These are phyloP conservation scores for Ogataea glucozyma DNA, from an alignment of 805 yeast genomes.

Conservation along the genomic window DNA sequence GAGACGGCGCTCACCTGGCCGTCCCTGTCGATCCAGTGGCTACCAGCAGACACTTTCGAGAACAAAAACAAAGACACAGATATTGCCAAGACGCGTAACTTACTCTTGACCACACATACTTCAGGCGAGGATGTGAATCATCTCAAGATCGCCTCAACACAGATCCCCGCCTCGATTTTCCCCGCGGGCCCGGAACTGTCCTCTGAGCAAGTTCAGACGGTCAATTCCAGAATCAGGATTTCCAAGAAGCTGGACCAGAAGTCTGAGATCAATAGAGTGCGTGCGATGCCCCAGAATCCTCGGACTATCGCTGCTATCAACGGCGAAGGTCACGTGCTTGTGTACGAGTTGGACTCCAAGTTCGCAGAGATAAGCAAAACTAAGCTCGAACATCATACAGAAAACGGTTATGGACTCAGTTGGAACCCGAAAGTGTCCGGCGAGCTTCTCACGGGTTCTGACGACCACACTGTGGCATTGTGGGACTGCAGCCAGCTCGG, in stretches of 20 bases:
- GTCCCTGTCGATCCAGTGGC: constrained; percentile 75
- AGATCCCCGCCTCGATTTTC: constrained; percentile 49
- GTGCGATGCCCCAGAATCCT: constrained; percentile 65
- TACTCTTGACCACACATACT: constrained; percentile 73
- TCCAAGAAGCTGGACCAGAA: constrained; percentile 59
- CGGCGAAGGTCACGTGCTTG: constrained; percentile 60
- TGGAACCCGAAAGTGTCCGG: constrained; percentile 58
- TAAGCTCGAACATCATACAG: constrained; percentile 52
- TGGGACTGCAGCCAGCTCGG: constrained; percentile 48
- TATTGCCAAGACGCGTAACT: constrained; percentile 41
- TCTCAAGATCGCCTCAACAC: constrained; percentile 64
- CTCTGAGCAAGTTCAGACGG: constrained; percentile 34
- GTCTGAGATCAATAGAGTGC: constrained; percentile 71
- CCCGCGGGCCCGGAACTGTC: constrained; percentile 25
- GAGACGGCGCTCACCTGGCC: constrained; percentile 86
- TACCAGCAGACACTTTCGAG: constrained; percentile 45
- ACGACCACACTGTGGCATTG: constrained; percentile 62
- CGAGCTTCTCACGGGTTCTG: constrained; percentile 59
- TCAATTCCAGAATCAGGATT: constrained; percentile 59
- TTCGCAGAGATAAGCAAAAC: constrained; percentile 26
- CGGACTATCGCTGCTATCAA: constrained; percentile 62
- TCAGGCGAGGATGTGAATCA: constrained; percentile 67
- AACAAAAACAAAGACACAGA: constrained; percentile 31
- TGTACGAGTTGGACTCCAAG: constrained; percentile 44
- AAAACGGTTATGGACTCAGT: constrained; percentile 73